Conservation (phyloP, 805 yeast genomes). For the Saturnispora kantuleensis region DNA sequence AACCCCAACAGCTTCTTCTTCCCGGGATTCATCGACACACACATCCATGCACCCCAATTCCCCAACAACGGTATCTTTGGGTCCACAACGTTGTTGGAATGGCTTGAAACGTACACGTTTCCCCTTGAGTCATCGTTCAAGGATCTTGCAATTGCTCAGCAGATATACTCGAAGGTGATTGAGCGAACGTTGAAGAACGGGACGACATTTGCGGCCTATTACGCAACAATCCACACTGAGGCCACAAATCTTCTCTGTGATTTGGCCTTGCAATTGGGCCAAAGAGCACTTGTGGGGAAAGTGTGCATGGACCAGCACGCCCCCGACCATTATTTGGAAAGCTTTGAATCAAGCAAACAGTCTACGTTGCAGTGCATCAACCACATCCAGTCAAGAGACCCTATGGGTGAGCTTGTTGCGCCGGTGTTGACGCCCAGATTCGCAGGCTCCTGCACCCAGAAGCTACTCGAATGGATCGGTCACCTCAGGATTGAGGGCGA, state of each 20-base stretch:
- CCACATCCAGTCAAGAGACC: slow-evolving; percentile 46
- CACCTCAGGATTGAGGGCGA: slow-evolving; percentile 36
- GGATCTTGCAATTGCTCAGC: slow-evolving; percentile 42
- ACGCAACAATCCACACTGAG: slow-evolving; percentile 74
- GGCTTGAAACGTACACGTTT: slow-evolving; percentile 84
- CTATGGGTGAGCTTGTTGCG: slow-evolving; percentile 39
- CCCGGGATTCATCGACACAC: slow-evolving; percentile 79
- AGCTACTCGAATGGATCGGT: slow-evolving; percentile 56
- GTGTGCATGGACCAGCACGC: slow-evolving; percentile 88
- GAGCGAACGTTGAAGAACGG: slow-evolving; percentile 64
- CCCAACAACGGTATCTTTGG: slow-evolving; percentile 82
- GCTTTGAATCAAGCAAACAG: slow-evolving; percentile 39
- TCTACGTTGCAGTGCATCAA: slow-evolving; percentile 49
- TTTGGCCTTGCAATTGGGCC: slow-evolving; percentile 56
- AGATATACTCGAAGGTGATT: slow-evolving; percentile 61
- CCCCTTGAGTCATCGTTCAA: slow-evolving; percentile 69
- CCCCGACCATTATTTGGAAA: slow-evolving; percentile 61
- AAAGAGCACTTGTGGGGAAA: slow-evolving; percentile 84
- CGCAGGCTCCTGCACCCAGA: slow-evolving; percentile 76
- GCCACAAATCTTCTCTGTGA: slow-evolving; percentile 74
- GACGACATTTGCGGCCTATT: slow-evolving; percentile 88
- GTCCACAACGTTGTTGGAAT: slow-evolving; percentile 72
- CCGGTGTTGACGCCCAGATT: slow-evolving; percentile 90
- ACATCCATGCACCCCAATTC: slow-evolving; percentile 77
- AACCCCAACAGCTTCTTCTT: slow-evolving; percentile 50